Conservation (phyloP, 768 basidiomycete species). For the Pisolithus orientalis region DNA sequence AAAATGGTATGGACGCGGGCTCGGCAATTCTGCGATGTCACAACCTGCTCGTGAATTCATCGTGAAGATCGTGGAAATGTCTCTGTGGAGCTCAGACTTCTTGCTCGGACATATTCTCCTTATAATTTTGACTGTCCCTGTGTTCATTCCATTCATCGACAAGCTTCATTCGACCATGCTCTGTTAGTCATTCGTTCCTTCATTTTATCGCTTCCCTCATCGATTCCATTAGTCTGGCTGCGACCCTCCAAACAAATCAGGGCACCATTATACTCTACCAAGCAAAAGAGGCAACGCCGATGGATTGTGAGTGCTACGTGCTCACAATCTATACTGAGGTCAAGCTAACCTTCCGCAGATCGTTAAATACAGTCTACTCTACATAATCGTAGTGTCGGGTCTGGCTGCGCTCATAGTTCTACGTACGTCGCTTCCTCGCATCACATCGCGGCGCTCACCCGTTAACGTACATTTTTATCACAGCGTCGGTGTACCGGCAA, state of each 20-base stretch:
- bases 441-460: constrained; percentile 2
- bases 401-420: constrained; percentile 78
- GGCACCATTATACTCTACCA: constrained; percentile 87
- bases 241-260: constrained; percentile 93
- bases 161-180: constrained; percentile 89
- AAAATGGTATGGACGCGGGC: constrained; percentile 92
- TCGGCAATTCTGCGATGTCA: constrained; percentile 87
- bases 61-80: constrained; percentile 98
- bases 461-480: constrained; percentile 11
- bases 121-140: constrained; percentile 79
- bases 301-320: constrained; percentile 62
- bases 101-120: constrained; percentile 78
- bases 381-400: constrained; percentile 65
- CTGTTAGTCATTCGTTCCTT: constrained; percentile 45
- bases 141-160: constrained; percentile 84
- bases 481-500: constrained; percentile 79
- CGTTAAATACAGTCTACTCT: constrained; percentile 81
- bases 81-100: constrained; percentile 95
- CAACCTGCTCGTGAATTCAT: constrained; percentile 97
- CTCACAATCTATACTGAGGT: background rate
- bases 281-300: constrained; percentile 86
- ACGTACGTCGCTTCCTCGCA: constrained; percentile 46
- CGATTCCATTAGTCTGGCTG: constrained; percentile 69
- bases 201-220: background rate
- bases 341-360: constrained; percentile 36